Evolutionary conservation across 1,284 basidiomycete genomes (phyloP), one percentile per base, ranked within the genome.

Genomic region (Volvariella volvacea): DNA sequence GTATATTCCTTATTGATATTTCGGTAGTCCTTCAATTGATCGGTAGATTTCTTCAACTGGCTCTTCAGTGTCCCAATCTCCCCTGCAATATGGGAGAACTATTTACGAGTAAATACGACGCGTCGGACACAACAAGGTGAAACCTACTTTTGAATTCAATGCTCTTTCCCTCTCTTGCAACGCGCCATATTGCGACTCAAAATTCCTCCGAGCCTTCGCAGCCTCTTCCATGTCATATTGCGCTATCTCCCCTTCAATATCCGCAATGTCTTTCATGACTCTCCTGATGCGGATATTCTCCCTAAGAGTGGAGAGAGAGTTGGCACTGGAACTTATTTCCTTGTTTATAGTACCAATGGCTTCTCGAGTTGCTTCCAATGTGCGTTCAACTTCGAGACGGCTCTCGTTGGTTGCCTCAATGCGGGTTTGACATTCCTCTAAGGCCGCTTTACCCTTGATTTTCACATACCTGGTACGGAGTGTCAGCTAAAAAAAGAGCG

Each of bases 21-120:
- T 60, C 90, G 88, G 73, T 88, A 99, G 51, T 97, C 92, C 51
- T 75, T 78, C 47, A 94, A 66, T 58, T 97, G 93, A 21, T 58
- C 66, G 57, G 89, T 80, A 53, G 81, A 70, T 12, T 74, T 74
- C 57, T 80, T 78, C 44, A 88, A 64, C 53, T 89, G 84, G 25
- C 76, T 75, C 52, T 78, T 73, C 56, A 84, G 69, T n/a, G 88
- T 86, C 48, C 79, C 80, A 30, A 96, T 67, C 63, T 93, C 88
- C 49, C 93, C 93, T 8, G 78, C 82, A 17, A 92, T 67, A 51
- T 85, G 79, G 7, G 90, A 82, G 59, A 83, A 88, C 92, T 94
- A 44, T 40, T 42, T 19, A 54, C 22, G 40, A 41, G 42, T 31
- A 31, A 19, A 22, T 22, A 48, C 28, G 40, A 39, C 37, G 39